phyloP scores from a whole-genome alignment of 495 filamentous ascomycete genomes.

The Niebla homalea region DNA sequence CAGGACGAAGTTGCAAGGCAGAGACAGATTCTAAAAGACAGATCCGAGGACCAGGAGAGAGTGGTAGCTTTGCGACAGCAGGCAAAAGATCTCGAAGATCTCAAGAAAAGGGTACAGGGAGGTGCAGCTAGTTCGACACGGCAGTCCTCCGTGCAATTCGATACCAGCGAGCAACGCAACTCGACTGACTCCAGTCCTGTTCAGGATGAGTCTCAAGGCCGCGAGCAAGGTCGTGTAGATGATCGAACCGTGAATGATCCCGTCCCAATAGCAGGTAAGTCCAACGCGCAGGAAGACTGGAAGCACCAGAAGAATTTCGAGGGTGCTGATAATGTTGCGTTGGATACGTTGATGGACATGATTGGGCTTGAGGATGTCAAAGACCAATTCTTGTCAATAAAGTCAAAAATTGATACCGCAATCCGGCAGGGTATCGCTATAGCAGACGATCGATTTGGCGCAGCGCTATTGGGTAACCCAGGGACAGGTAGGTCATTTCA shows the following conservation, averaged over 20 bases:
- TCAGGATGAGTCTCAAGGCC: background rate
- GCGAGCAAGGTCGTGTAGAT: background rate
- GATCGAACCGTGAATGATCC: background rate
- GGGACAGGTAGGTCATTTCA: slow-evolving; percentile 46
- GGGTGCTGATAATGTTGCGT: slow-evolving; percentile 33
- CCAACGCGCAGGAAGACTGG: slow-evolving; percentile 36
- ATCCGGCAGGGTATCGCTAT: slow-evolving; percentile 44
- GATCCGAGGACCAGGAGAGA: slow-evolving; percentile 30
- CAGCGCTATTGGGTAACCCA: slow-evolving; percentile 61
- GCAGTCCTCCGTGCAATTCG: background rate
- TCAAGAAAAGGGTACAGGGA: background rate
- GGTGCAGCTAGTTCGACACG: background rate
- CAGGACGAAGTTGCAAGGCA: slow-evolving; percentile 45
- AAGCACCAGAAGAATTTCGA: slow-evolving; percentile 40
- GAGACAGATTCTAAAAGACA: slow-evolving; percentile 34
- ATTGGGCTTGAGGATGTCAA: slow-evolving; percentile 65
- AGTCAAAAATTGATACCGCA: slow-evolving; percentile 49
- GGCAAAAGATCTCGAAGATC: slow-evolving; percentile 23
- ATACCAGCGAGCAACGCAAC: background rate
- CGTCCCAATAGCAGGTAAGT: background rate
- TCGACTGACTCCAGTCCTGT: background rate
- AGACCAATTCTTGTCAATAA: slow-evolving; percentile 47
- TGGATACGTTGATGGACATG: slow-evolving; percentile 59
- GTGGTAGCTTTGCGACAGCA: slow-evolving; percentile 33
- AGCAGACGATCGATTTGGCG: slow-evolving; percentile 46